Percentiles rank a stretch among this genome's conserved stretches.
These are phyloP conservation scores for Dalbergia cultrata DNA, from an alignment of 306 rosid genomes.

Conservation along the genomic window DNA sequence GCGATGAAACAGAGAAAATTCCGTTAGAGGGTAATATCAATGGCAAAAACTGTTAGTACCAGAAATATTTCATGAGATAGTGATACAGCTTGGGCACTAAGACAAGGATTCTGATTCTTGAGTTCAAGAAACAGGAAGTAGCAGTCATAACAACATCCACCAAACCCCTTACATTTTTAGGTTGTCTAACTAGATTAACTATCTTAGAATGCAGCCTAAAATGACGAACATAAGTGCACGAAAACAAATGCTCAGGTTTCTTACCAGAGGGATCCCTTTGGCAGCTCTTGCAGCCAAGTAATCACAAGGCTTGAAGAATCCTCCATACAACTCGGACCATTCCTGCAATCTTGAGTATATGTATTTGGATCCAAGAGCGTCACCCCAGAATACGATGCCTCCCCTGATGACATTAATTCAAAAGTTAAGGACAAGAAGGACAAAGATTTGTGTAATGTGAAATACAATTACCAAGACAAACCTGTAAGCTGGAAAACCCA, in stretches of 20 bases:
- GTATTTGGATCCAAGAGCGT: slow-evolving; percentile 90
- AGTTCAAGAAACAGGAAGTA: slow-evolving; percentile 2
- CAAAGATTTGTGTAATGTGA: slow-evolving; percentile 6
- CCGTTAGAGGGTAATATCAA: slow-evolving; percentile 37
- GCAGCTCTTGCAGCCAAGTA: slow-evolving; percentile 96
- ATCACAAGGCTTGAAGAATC: slow-evolving; percentile 90
- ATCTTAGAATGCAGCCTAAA: neutral
- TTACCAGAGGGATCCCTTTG: slow-evolving; percentile 81
- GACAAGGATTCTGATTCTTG: neutral
- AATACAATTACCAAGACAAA: slow-evolving; percentile 44
- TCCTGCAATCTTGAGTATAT: slow-evolving; percentile 79
- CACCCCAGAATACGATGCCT: slow-evolving; percentile 97
- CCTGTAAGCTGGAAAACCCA: slow-evolving; percentile 99
- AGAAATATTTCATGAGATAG: neutral
- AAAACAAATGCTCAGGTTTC: slow-evolving; percentile 49
- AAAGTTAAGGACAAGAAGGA: slow-evolving; percentile 33
- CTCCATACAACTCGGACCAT: slow-evolving; percentile 83
- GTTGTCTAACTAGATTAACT: neutral
- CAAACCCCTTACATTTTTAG: neutral
- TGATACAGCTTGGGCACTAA: neutral
- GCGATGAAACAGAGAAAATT: slow-evolving; percentile 44
- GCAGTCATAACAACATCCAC: neutral
- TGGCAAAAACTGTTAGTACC: neutral
- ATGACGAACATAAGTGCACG: neutral
- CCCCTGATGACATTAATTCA: slow-evolving; percentile 71